Percentiles rank a stretch among this genome's conserved stretches.
phyloP scores from a whole-genome alignment of 202 grass and related monocot species.

The Panicum hallii region DNA sequence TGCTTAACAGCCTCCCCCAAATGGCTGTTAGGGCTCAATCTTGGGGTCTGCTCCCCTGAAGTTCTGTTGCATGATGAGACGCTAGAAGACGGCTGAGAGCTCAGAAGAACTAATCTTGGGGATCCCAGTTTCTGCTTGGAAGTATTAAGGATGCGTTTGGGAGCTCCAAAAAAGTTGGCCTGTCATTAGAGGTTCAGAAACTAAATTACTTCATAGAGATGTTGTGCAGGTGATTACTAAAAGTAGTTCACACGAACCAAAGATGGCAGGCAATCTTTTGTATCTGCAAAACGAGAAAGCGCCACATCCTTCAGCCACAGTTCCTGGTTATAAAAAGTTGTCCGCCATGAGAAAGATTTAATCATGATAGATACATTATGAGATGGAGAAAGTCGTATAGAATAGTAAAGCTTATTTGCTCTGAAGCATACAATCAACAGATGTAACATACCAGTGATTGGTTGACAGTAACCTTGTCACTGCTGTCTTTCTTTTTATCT shows the following conservation, averaged over 20 bases:
- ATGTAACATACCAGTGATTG: conserved; percentile 78
- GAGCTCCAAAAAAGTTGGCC: conserved; percentile 82
- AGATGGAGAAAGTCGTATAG: conserved; percentile 7
- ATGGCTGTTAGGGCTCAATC: conserved; percentile 71
- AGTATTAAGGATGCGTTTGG: conserved; percentile 69
- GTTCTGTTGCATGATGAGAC: conserved; percentile 51
- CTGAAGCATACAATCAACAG: neutral
- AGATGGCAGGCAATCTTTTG: conserved; percentile 75
- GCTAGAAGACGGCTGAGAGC: conserved; percentile 55
- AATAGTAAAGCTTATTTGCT: conserved; percentile 24
- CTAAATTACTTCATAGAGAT: conserved; percentile 33
- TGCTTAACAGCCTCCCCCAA: conserved; percentile 92
- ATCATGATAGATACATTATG: conserved; percentile 41
- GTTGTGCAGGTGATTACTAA: conserved; percentile 36
- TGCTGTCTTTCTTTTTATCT: conserved; percentile 62
- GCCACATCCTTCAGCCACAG: conserved; percentile 83
- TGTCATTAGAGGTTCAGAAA: conserved; percentile 45
- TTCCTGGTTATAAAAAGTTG: conserved; percentile 76
- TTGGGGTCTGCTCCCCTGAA: conserved; percentile 51
- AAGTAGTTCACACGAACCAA: conserved; percentile 65
- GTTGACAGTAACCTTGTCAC: conserved; percentile 67
- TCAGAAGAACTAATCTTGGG: conserved; percentile 48
- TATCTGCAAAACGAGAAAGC: conserved; percentile 82
- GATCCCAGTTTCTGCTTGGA: conserved; percentile 65
- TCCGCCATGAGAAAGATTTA: conserved; percentile 56